Evolutionary conservation across 1,284 basidiomycete genomes (phyloP).

Genomic region (Rhodotorula sp.): DNA sequence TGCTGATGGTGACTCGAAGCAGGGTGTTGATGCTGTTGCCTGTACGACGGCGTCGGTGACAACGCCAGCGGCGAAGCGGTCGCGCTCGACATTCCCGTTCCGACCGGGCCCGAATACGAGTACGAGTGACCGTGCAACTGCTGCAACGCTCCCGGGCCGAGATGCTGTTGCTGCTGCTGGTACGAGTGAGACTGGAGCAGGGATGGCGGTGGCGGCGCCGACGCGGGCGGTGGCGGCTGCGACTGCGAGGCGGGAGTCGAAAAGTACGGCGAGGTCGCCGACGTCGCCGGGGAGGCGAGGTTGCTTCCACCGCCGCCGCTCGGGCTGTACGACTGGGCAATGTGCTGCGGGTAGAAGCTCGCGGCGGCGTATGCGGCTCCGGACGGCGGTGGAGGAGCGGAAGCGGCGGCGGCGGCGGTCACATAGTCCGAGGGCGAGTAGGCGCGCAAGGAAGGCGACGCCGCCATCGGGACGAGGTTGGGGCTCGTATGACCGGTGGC

Average conservation of each 20-base stretch:
- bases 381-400: background rate
- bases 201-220: background rate
- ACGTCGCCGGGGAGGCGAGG: background rate
- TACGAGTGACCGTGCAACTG: slow-evolving; percentile 1
- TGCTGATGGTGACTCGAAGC: too few relatives aligned
- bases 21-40: too few relatives aligned
- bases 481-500: background rate
- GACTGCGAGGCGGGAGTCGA: background rate
- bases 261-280: background rate
- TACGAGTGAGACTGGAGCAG: background rate
- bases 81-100: background rate
- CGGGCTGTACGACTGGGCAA: slow-evolving; percentile 19
- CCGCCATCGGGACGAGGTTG: background rate
- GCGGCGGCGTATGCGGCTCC: background rate
- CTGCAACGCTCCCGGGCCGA: background rate
- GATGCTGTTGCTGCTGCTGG: background rate
- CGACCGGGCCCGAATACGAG: background rate
- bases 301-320: background rate
- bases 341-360: slow-evolving; percentile 37
- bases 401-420: slow-evolving; percentile 3
- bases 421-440: slow-evolving; percentile 29
- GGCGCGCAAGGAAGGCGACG: slow-evolving; percentile 5
- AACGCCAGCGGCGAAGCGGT: background rate
- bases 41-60: background rate
- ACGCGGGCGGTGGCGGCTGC: background rate